Evolutionary conservation across 495 filamentous ascomycete species (phyloP).

Genomic region (Talaromyces proteolyticus): DNA sequence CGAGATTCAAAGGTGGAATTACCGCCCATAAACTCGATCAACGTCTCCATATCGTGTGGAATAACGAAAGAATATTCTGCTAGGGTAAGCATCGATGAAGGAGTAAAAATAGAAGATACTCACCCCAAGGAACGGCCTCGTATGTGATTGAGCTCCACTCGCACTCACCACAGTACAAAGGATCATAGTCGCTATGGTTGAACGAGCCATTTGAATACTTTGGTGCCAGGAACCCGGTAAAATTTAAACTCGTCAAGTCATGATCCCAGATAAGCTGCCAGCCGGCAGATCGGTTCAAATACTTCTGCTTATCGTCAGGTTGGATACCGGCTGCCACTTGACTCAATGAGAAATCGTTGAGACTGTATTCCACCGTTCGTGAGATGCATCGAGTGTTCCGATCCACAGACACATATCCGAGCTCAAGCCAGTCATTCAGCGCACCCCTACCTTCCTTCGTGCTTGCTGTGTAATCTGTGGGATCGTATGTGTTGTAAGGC

Average conservation of each 20-base stretch:
- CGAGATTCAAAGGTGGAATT: constrained; percentile 47
- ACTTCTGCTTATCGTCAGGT: constrained; percentile 49
- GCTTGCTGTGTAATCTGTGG: constrained; percentile 49
- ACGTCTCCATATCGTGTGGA: constrained; percentile 57
- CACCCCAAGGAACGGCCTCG: constrained; percentile 32
- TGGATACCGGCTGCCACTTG: constrained; percentile 57
- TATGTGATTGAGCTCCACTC: constrained; percentile 48
- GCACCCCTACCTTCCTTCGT: constrained; percentile 65
- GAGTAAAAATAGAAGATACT: constrained; percentile 7
- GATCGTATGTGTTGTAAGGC: constrained; percentile 59
- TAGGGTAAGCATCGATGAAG: background rate
- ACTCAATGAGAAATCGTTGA: constrained; percentile 66
- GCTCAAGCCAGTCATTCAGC: constrained; percentile 59
- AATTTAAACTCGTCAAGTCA: constrained; percentile 42
- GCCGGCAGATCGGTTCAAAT: constrained; percentile 49
- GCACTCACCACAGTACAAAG: constrained; percentile 55
- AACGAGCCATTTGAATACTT: constrained; percentile 47
- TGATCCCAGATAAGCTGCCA: constrained; percentile 63
- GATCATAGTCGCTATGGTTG: constrained; percentile 47
- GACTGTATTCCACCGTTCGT: constrained; percentile 65
- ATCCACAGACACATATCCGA: constrained; percentile 63
- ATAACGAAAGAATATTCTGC: constrained; percentile 63
- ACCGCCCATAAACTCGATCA: constrained; percentile 55
- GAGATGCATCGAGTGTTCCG: constrained; percentile 64
- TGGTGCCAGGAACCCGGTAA: constrained; percentile 60